Evolutionary conservation across 345 rosid genomes (phyloP), one percentile per base, ranked within the genome.

Genomic region (Anacardium occidentale): DNA sequence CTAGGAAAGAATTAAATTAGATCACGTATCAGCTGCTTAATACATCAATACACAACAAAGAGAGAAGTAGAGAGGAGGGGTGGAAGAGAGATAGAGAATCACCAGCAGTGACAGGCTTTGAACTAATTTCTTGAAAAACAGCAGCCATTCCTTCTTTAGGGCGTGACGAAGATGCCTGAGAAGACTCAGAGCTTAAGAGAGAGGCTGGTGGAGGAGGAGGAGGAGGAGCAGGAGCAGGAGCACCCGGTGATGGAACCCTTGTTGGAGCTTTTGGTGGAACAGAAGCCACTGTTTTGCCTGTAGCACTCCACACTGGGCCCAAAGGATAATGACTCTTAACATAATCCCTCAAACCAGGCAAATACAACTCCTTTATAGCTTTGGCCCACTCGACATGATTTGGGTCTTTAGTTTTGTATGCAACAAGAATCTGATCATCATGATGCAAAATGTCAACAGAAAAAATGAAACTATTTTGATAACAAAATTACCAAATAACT

Each of bases 311-410:
- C 20, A 88, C 90, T 53, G 98, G 99, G 61, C 99, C 99, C 79
- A 96, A 77, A 72, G 99, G 90, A 72, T 88, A 88, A 75, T 87
- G 84, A 76, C 82, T 83, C 85, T 96, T 96, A 25, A 96, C 97
- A 83, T 88, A 96, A 61, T 89, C 94, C 78, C 90, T 87, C 80
- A 96, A 82, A 76, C 98, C 98, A 50, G 94, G 93, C 69, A 96
- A 71, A 78, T 92, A 96, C 14, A 96, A 88, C 74, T 96, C 98
- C 86, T 93, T 93, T 77, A 93, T n/a, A 59, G 96, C 94, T 82
- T 89, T 93, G 70, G 98, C 97, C 99, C 99, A 96, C 69, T 93
- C 97, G 25, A 89, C 91, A 85, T 96, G 99, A 84, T 87, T 77
- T 17, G 93, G 86, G 61, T 91, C 96, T 81, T 88, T 88, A 87